Evolutionary conservation across 2,329 filamentous ascomycete species (phyloP), one percentile per base, ranked within the genome.

Genomic region (Bipolaris oryzae): DNA sequence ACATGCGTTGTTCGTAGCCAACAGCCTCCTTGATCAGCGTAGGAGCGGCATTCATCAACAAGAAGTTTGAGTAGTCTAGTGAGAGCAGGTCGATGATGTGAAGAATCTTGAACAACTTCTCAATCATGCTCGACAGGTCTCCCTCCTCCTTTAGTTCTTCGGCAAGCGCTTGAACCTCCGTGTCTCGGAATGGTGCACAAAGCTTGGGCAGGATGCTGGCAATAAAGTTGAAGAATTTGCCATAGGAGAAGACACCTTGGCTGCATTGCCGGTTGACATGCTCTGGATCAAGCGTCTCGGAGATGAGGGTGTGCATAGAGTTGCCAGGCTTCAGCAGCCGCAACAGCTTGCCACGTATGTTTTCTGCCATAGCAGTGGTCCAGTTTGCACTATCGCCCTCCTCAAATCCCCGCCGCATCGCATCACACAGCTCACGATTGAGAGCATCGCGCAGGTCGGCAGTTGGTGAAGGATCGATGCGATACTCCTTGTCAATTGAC

Each of bases 11-110:
- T 70, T 95, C 91, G 72, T 94, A 94, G 15, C 86, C 82, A 1
- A 87, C 79, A 1, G 89, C 87, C 61, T 90, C 87, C 61, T 88
- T 85, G 51, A 92, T 85, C 50, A 95, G 82, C 5, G 85, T 85
- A 0, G 89, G 89, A 1, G 89, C 89, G 0, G 87, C 87, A 25
- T 89, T 84, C 73, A 87, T 86, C 47, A 95, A 79, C 66, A 93
- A 82, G 70, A 91, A 94, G 72, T 95, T 95, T 57, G 90, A 88
- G 69, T 93, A 92, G 68, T 95, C 91, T 56, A 91, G 86, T 21
- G 90, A 85, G 78, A 94, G 88, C 34, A 89, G 79, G 67, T 95
- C 89, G 53, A 93, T 89, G 64, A 91, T 89, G 28, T 87, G 85
- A 51, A 92, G 84, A 1, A 95, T 80, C 13, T 88, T 87, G 76